Base-by-base conservation (phyloP, 2,329 filamentous ascomycete genomes). In the Claviceps sp. region DNA sequence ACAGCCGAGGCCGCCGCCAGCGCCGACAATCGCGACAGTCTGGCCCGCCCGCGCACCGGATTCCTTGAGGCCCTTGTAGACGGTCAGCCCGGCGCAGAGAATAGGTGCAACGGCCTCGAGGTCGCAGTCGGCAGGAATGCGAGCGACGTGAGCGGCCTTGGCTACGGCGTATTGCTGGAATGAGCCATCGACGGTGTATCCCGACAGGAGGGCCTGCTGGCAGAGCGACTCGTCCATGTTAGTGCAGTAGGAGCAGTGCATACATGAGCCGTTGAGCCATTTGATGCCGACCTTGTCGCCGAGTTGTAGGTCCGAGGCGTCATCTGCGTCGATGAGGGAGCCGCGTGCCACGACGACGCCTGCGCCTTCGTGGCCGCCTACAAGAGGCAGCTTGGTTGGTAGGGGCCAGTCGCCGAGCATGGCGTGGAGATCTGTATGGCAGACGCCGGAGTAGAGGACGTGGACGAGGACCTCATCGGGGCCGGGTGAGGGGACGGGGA, bases 151-250 rank as follows among this genome's bases (percentile, higher is more conserved):
- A 18, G 85, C 81, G 16, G 89, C 89, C 69, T 95, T 94, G 59
- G 83, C 89, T 59, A 95, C 80, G 67, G 79, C 81, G 73, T 95
- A 96, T 74, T 95, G 83, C 74, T 96, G 90, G 78, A 96, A 96
- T 43, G 84, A 83, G 36, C 90, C 90, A 66, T 95, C 87, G 65
- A 95, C 89, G 4, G 88, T 94, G 77, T 94, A 95, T 52, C 91
- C 91, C 1, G 89, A 94, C 42, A 95, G 79, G 38, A 78, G 72
- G 26, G 87, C 81, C 54, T 86, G 73, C 16, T 77, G 68, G 72
- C 91, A 97, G 5, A 95, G 82, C 2, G 88, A 84, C 72, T 96
- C 90, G 60, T 95, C 86, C 47, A 79, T 69, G 60, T 82, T 77
- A 64, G 85, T 82, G 74, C 90, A 96, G 77, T 87, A 95, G 60